phyloP scores from a whole-genome alignment of 192 early-diverging fungal species.

The Phycomyces blakesleeanus region DNA sequence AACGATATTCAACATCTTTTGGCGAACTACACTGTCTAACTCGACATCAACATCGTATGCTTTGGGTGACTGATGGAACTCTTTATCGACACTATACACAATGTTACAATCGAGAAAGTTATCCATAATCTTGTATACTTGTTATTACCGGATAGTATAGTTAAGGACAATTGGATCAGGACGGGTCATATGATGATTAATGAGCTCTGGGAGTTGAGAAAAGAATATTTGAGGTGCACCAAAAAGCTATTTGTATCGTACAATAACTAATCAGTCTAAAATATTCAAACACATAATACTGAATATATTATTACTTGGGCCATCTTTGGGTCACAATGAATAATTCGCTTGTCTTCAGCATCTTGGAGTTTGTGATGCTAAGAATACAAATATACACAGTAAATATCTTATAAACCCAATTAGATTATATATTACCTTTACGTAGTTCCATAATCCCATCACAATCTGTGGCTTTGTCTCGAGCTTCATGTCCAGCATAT shows the following conservation, averaged over 20 bases:
- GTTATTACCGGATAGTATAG: constrained; percentile 76
- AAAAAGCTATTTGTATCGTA: constrained; percentile 75
- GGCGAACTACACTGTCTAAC: constrained; percentile 68
- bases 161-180: constrained; percentile 87
- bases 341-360: constrained; percentile 78
- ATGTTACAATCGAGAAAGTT: neutral
- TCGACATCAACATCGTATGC: constrained; percentile 95
- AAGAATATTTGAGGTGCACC: constrained; percentile 67
- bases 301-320: constrained; percentile 46
- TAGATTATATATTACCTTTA: constrained; percentile 61
- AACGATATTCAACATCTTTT: constrained; percentile 48
- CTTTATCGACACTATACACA: constrained; percentile 60
- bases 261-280: too few species aligned
- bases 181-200: constrained; percentile 69
- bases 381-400: neutral
- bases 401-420: neutral
- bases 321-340: constrained; percentile 79
- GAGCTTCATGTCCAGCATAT: constrained; percentile 73
- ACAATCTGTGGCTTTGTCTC: constrained; percentile 74
- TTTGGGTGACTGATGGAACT: constrained; percentile 64
- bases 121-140: neutral
- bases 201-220: constrained; percentile 75
- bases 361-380: constrained; percentile 88
- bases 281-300: too few species aligned
- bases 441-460: constrained; percentile 92